These are phyloP conservation scores for Colletotrichum liriopes DNA, from an alignment of 2,329 filamentous ascomycete species.

Conservation along the genomic window DNA sequence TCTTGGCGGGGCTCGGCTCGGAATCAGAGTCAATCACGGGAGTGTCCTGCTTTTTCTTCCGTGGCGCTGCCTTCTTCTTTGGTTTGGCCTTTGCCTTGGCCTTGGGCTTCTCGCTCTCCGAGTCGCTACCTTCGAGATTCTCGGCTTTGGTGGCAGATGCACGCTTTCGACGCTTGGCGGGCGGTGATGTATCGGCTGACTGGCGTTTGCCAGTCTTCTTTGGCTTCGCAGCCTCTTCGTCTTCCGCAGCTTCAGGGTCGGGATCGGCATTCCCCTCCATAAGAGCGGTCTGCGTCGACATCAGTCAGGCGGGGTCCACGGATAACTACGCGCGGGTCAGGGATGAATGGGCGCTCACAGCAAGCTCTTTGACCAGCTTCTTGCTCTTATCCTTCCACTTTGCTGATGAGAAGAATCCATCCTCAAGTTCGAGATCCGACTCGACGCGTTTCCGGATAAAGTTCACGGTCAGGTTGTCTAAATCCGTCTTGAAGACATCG, in stretches of 20 bases:
- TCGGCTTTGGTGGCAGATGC: conserved; percentile 53
- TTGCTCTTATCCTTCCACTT: conserved; percentile 75
- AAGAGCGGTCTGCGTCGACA: conserved; percentile 15
- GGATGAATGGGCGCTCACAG: conserved; percentile 60
- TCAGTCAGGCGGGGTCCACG: conserved; percentile 17
- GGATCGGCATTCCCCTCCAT: conserved; percentile 17
- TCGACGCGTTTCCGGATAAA: conserved; percentile 69
- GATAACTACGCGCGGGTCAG: not conserved
- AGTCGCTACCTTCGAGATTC: conserved; percentile 42
- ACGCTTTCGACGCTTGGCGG: conserved; percentile 58
- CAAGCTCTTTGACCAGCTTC: conserved; percentile 66
- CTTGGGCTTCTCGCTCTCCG: conserved; percentile 46
- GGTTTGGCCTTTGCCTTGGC: conserved; percentile 38
- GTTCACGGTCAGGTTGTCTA: conserved; percentile 70
- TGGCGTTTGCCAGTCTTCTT: conserved; percentile 53
- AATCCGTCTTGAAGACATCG: conserved; percentile 60
- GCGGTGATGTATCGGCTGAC: conserved; percentile 54
- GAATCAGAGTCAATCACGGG: conserved; percentile 50
- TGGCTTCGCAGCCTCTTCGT: conserved; percentile 44
- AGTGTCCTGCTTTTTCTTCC: conserved; percentile 48
- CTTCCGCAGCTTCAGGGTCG: conserved; percentile 5
- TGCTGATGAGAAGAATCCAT: conserved; percentile 64
- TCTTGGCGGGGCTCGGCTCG: conserved; percentile 47
- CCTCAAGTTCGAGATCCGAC: conserved; percentile 62
- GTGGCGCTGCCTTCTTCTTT: conserved; percentile 47